Evolutionary conservation across 805 yeast species (phyloP), one percentile per base, ranked within the genome.

Genomic region (Saturnispora besseyi): DNA sequence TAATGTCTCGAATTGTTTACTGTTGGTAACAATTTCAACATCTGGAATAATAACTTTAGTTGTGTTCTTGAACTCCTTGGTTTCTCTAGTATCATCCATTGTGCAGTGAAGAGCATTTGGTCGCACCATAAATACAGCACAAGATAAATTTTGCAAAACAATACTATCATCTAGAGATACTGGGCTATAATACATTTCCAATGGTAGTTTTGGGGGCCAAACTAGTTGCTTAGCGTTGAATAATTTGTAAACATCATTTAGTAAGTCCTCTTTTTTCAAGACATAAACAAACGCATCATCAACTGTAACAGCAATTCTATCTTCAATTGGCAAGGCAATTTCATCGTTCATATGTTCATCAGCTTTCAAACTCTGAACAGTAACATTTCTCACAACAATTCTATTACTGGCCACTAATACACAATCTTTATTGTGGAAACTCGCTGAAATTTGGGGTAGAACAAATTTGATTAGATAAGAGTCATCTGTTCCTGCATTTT

Each of bases 381-480:
- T 57, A 22, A 81, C 64, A 7, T 77, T 69, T 46, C 82, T 75
- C 51, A 77, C 59, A 51, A 81, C 84, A 48, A 82, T 70, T 56
- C 81, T 85, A 54, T 76, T 74, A 0, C 85, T 75, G 3, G 81
- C 69, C 3, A 81, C 56, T 32, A 81, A 59, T 6, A 77, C 71
- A 50, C 81, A 76, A 1, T 77, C 67, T 12, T 73, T 65, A 1
- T 69, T 71, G 44, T 73, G 77, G 18, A 65, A 63, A 12, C 72
- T 73, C 21, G 64, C 48, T 59, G 89, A 93, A 40, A 91, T 75
- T 62, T 91, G 97, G 0, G 98, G 97, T 15, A 87, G 77, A 12
- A 87, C 72, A 43, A 90, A 74, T 53, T 85, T 83, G 44, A 90
- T 70, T 54, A 82, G 67, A 59, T 81, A 63, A 3, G 59, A 52